Evolutionary conservation across 257 asterid species (phyloP).

Genomic region (Cordia subcordata): DNA sequence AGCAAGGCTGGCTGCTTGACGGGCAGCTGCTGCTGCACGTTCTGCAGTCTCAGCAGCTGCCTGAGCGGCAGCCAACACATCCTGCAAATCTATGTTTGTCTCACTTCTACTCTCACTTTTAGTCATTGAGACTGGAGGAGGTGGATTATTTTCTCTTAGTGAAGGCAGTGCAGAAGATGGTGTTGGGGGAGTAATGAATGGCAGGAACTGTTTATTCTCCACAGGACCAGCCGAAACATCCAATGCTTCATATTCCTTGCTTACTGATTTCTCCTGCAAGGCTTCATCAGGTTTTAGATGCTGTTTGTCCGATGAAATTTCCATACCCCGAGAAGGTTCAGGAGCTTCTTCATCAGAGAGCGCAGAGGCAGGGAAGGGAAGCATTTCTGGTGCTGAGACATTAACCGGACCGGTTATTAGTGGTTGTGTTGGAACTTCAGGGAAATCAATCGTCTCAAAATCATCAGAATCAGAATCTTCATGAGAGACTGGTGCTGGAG

Average conservation of each 20-base stretch:
- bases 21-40: conserved; percentile 90
- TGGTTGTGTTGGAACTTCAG: conserved; percentile 76
- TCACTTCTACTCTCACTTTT: conserved; percentile 17
- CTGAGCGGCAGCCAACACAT: conserved; percentile 78
- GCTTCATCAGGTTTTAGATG: conserved; percentile 6
- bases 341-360: conserved; percentile 52
- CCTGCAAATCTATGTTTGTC: conserved; percentile 53
- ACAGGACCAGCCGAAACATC: conserved; percentile 10
- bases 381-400: conserved; percentile 35
- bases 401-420: conserved; percentile 39
- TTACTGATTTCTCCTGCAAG: conserved; percentile 17
- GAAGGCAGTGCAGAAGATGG: conserved; percentile 29
- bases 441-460: conserved; percentile 59
- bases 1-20: conserved; percentile 89
- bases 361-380: conserved; percentile 52
- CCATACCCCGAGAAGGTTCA: conserved; percentile 20
- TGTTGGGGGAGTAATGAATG: conserved; percentile 59
- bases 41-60: conserved; percentile 91
- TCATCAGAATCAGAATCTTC: conserved; percentile 61
- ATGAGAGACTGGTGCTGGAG: conserved; percentile 31
- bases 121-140: conserved; percentile 21
- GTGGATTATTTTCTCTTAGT: conserved; percentile 19
- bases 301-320: conserved; percentile 14
- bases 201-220: conserved; percentile 53
- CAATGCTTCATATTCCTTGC: conserved; percentile 20